These are phyloP conservation scores for Aspergillus pseudotamarii DNA, from an alignment of 2,329 filamentous ascomycete genomes.

Conservation along the genomic window DNA sequence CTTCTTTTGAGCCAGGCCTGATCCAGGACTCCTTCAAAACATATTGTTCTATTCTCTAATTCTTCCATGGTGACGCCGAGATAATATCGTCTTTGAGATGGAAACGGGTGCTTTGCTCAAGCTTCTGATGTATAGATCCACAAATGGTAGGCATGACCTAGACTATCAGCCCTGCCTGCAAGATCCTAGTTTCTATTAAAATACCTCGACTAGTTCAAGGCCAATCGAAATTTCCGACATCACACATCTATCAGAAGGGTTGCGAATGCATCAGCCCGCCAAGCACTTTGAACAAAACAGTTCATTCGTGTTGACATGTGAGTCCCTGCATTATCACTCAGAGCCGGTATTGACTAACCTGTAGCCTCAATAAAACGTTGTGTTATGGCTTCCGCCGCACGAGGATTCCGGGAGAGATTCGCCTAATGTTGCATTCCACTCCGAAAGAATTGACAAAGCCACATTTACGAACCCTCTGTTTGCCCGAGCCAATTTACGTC, in stretches of 20 bases:
- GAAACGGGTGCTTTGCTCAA: neutral
- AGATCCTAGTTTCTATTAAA: neutral
- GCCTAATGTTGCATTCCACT: neutral
- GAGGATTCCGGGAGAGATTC: neutral
- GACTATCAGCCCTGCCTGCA: neutral
- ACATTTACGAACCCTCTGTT: neutral
- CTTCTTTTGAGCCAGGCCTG: neutral
- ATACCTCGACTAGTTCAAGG: neutral
- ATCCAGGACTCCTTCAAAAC: neutral
- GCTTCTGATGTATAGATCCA: neutral
- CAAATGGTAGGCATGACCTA: neutral
- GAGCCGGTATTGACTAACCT: neutral
- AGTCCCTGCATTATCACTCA: neutral
- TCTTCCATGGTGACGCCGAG: neutral
- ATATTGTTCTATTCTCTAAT: neutral
- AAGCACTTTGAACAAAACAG: neutral
- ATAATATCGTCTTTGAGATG: neutral
- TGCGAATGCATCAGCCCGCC: neutral
- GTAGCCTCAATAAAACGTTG: neutral
- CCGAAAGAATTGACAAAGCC: neutral
- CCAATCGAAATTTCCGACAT: neutral
- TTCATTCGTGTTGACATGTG: neutral
- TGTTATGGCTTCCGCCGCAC: neutral
- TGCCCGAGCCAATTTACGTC: neutral
- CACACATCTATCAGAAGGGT: neutral